Evolutionary conservation across 2,329 filamentous ascomycete genomes (phyloP).

Genomic region (Nemania diffusa): DNA sequence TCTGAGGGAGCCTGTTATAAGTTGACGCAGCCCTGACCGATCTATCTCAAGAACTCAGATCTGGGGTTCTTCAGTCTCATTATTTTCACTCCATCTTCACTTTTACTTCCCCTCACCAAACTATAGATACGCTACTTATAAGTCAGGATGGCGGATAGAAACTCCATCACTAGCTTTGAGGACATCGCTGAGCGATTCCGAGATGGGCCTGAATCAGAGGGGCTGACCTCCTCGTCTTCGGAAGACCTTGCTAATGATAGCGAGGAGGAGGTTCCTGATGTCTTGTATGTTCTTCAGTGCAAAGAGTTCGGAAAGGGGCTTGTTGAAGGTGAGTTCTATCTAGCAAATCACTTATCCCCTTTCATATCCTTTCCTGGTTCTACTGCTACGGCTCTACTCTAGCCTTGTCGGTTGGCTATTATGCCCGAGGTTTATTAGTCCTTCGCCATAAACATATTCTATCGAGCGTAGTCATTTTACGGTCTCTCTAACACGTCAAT

Average conservation of each 20-base stretch:
- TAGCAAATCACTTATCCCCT: background rate
- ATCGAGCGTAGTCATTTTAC: background rate
- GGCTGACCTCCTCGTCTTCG: constrained; percentile 10
- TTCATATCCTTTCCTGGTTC: background rate
- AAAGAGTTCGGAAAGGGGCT: constrained; percentile 49
- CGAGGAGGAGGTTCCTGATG: constrained; percentile 52
- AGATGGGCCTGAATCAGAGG: background rate
- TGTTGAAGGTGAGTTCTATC: constrained; percentile 48
- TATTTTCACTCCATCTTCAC: background rate
- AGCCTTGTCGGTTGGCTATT: background rate
- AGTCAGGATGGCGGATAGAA: constrained; percentile 44
- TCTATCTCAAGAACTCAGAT: background rate
- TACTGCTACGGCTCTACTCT: background rate
- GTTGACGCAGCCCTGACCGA: background rate
- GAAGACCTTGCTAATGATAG: constrained; percentile 32
- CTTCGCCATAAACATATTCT: background rate
- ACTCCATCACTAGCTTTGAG: constrained; percentile 50
- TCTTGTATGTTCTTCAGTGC: constrained; percentile 57
- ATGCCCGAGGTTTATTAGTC: background rate
- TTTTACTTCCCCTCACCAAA: background rate
- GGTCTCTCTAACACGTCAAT: constrained; percentile 16
- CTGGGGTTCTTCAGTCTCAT: background rate
- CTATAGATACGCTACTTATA: background rate
- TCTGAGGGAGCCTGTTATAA: background rate
- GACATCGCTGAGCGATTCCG: constrained; percentile 41